Evolutionary conservation across 169 alveolate genomes (phyloP).

Genomic region (Amoebophrya sp.): DNA sequence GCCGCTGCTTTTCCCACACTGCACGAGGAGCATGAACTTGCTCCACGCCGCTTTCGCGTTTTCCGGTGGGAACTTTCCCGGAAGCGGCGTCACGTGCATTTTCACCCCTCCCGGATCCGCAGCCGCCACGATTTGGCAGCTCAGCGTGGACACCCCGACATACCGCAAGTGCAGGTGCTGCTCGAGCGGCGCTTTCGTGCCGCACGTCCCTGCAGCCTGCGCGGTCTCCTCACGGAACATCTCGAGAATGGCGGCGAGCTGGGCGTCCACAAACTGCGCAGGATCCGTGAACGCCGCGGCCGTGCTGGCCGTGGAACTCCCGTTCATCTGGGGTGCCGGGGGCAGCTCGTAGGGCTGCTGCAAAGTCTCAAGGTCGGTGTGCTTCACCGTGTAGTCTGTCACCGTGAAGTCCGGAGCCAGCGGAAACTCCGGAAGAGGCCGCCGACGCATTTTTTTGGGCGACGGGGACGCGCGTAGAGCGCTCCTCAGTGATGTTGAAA

Average conservation of each 20-base stretch:
- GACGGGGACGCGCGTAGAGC: no score
- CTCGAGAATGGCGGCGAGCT: neutral
- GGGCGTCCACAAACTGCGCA: neutral
- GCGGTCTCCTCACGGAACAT: neutral
- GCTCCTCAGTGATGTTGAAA: no score
- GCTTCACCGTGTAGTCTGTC: neutral
- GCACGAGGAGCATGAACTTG: slow-evolving; percentile 8
- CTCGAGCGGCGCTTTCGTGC: neutral
- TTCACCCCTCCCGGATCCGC: neutral
- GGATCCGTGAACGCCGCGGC: neutral
- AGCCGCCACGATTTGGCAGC: neutral
- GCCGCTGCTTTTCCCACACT: neutral
- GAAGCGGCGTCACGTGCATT: neutral
- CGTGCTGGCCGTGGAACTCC: neutral
- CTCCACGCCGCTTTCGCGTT: neutral
- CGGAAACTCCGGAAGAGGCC: neutral
- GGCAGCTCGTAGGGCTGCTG: slow-evolving; percentile 2
- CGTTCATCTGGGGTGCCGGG: neutral
- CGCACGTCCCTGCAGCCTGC: neutral
- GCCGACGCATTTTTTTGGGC: neutral
- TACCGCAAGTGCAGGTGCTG: neutral
- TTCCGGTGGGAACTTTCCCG: neutral
- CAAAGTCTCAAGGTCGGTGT: neutral
- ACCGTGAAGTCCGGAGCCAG: neutral
- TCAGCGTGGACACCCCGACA: neutral